Conservation (phyloP, 768 basidiomycete genomes). For the Pholiota conissans region DNA sequence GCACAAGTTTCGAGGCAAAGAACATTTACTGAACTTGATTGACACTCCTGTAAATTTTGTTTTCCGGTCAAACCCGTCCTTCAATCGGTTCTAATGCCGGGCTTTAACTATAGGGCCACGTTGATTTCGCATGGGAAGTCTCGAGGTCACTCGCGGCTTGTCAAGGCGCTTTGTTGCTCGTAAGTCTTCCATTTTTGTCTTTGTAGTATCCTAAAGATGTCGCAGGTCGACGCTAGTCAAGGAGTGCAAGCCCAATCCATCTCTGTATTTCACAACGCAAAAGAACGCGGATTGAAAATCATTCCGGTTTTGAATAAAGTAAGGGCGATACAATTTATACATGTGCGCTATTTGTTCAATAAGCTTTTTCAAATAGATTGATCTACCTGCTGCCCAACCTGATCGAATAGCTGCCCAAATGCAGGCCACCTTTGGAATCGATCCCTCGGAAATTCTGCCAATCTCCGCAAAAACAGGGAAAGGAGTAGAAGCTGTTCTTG, state of each 20-base stretch:
- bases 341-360: not conserved
- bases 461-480: constrained; percentile 94
- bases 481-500: constrained; percentile 76
- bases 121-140: constrained; percentile 98
- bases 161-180: constrained; percentile 80
- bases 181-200: constrained; percentile 20
- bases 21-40: constrained; percentile 87
- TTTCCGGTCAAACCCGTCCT: not conserved
- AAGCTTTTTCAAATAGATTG: constrained; percentile 57
- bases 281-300: constrained; percentile 76
- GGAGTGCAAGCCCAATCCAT: constrained; percentile 98
- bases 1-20: constrained; percentile 50
- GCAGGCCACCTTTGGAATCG: constrained; percentile 77
- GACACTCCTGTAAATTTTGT: constrained; percentile 78
- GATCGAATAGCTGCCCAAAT: constrained; percentile 81
- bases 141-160: constrained; percentile 90
- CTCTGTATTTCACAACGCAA: constrained; percentile 89
- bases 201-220: not conserved
- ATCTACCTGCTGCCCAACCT: constrained; percentile 87
- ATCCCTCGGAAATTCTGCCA: constrained; percentile 68
- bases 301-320: constrained; percentile 96
- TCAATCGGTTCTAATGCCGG: not conserved
- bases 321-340: constrained; percentile 8
- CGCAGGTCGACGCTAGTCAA: constrained; percentile 92
- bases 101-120: constrained; percentile 67